These are phyloP conservation scores for Pittosporum tobira DNA, from an alignment of 129 eudicot genomes.

Conservation along the genomic window DNA sequence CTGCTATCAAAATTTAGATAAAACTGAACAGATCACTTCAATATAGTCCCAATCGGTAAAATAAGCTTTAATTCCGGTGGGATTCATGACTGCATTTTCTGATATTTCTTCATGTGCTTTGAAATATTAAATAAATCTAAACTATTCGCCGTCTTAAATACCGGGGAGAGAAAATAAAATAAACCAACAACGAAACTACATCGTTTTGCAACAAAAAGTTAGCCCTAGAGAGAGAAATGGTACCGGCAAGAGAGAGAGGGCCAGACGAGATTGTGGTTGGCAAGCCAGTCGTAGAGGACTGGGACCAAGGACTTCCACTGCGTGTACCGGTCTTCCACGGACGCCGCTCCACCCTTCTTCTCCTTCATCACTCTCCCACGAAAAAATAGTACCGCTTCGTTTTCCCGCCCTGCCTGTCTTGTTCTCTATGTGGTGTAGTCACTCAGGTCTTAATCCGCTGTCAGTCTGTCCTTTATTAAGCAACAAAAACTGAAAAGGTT, in stretches of 20 bases:
- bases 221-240: constrained; percentile 18
- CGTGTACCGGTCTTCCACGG: constrained; percentile 65
- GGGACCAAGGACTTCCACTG: constrained; percentile 90
- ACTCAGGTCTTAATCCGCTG: not conserved
- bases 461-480: not conserved
- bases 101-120: no score
- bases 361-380: constrained; percentile 19
- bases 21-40: no score
- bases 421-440: not conserved
- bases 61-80: no score
- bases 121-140: no score
- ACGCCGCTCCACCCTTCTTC: constrained; percentile 28
- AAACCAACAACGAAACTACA: no score
- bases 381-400: not conserved
- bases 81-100: no score
- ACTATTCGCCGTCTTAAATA: no score
- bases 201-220: no score
- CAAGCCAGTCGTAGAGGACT: constrained; percentile 87
- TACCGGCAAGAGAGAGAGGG: constrained; percentile 91
- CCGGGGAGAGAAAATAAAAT: no score
- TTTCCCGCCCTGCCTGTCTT: constrained; percentile 12
- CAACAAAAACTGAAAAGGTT: no score
- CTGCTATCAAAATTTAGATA: no score
- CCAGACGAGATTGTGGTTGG: constrained; percentile 90
- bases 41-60: no score